Percentiles rank a stretch among this genome's conserved stretches.
These are phyloP conservation scores for Ochromonadaceae sp. DNA, from an alignment of 352 stramenopile species.

Conservation along the genomic window DNA sequence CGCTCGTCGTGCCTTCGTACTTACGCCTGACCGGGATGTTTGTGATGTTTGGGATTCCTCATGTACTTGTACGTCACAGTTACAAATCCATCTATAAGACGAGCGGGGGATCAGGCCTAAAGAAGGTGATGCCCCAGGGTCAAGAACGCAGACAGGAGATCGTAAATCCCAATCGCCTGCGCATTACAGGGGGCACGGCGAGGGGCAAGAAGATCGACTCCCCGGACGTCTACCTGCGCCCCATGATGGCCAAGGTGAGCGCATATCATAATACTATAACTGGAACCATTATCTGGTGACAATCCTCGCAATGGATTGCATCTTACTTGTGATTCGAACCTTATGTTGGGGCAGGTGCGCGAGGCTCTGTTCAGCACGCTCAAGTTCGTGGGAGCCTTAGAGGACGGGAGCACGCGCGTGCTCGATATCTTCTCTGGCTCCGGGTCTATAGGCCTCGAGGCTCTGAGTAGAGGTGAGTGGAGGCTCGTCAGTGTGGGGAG, in stretches of 20 bases:
- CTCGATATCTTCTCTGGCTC: constrained; percentile 62
- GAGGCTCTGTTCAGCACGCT: constrained; percentile 61
- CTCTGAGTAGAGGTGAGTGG: constrained; percentile 43
- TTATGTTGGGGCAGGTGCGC: too few species aligned
- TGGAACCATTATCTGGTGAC: not conserved
- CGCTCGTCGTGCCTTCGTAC: too few species aligned
- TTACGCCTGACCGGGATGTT: too few species aligned
- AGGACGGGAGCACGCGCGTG: constrained; percentile 30
- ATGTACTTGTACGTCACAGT: too few species aligned
- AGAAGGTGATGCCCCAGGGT: too few species aligned
- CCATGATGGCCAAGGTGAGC: constrained; percentile 75
- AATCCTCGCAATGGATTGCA: not conserved
- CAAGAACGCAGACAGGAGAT: too few species aligned
- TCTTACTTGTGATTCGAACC: not conserved
- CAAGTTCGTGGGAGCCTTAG: constrained; percentile 51
- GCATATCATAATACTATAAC: too few species aligned
- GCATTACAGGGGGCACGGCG: constrained; percentile 37
- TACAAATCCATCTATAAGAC: too few species aligned
- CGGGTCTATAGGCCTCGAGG: constrained; percentile 55
- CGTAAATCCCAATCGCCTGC: constrained; percentile 17
- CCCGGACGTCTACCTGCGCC: constrained; percentile 51
- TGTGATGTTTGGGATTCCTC: too few species aligned
- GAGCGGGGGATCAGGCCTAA: too few species aligned
- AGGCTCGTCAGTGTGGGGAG: too few species aligned
- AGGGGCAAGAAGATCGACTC: constrained; percentile 40